These are phyloP conservation scores for Lactarius trivialis DNA, from an alignment of 768 basidiomycete genomes.

Conservation along the genomic window DNA sequence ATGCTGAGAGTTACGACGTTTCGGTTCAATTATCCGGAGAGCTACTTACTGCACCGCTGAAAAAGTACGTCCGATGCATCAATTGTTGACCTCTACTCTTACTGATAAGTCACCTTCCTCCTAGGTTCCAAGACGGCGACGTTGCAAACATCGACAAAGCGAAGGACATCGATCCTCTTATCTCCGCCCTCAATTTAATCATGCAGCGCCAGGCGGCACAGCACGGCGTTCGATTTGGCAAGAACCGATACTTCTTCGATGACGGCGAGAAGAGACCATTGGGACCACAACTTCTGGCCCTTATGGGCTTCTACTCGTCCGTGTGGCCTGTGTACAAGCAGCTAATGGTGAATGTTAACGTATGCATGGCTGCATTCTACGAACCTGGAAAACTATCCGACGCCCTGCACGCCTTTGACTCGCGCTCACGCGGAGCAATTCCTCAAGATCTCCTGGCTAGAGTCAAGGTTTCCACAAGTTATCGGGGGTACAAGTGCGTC, in stretches of 20 bases:
- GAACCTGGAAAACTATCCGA: slow-evolving; percentile 58
- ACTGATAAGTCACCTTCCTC: background rate
- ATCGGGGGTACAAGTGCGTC: slow-evolving; percentile 35
- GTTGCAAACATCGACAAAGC: slow-evolving; percentile 39
- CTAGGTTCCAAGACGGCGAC: slow-evolving; percentile 54
- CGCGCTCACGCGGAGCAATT: slow-evolving; percentile 38
- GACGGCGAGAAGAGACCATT: slow-evolving; percentile 25
- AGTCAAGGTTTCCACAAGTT: slow-evolving; percentile 51
- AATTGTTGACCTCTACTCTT: background rate
- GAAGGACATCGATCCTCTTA: slow-evolving; percentile 50
- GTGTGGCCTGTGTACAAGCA: slow-evolving; percentile 42
- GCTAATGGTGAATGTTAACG: slow-evolving; percentile 49
- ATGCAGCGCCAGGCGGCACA: slow-evolving; percentile 50
- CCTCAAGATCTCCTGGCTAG: slow-evolving; percentile 44
- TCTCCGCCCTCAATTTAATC: slow-evolving; percentile 62
- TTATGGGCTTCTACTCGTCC: slow-evolving; percentile 46
- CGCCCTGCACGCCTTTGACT: slow-evolving; percentile 44
- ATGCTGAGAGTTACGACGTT: slow-evolving; percentile 39
- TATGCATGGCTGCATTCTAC: slow-evolving; percentile 50
- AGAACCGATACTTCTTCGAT: slow-evolving; percentile 61
- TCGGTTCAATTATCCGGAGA: slow-evolving; percentile 31
- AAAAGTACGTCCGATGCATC: slow-evolving; percentile 29
- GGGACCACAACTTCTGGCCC: slow-evolving; percentile 38
- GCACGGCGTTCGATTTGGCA: slow-evolving; percentile 53
- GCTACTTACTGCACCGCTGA: slow-evolving; percentile 29